Percentiles rank a stretch among this genome's conserved stretches.
These are phyloP conservation scores for Gigaspora rosea DNA, from an alignment of 192 early-diverging fungal species.

Conservation along the genomic window DNA sequence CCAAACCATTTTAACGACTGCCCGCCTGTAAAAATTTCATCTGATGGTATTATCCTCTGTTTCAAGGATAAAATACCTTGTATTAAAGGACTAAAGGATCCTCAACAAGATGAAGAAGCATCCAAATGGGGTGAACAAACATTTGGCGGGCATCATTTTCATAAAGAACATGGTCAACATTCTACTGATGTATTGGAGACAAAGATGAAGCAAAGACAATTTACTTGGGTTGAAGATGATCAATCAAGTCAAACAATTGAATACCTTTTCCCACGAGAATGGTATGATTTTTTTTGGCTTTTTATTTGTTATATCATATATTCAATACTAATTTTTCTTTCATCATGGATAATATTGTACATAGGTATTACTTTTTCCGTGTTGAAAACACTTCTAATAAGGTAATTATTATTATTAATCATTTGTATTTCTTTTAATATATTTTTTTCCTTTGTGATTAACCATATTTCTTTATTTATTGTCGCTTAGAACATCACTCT, in stretches of 20 bases:
- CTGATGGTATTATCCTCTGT: neutral
- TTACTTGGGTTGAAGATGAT: neutral
- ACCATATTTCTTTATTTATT: neutral
- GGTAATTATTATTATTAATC: neutral
- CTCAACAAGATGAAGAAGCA: neutral
- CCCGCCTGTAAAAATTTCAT: neutral
- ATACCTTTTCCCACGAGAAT: slow-evolving; percentile 4
- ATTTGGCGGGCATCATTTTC: neutral
- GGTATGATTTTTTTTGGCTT: neutral
- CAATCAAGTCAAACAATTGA: neutral
- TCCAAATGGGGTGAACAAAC: neutral
- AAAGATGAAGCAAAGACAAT: neutral
- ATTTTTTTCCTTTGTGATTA: neutral
- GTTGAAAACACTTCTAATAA: neutral
- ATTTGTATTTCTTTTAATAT: neutral
- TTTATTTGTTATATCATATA: too few relatives aligned
- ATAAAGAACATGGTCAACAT: neutral
- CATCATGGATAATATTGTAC: too few relatives aligned
- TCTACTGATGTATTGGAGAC: neutral
- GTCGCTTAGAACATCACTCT: neutral
- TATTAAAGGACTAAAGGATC: neutral
- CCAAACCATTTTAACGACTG: neutral
- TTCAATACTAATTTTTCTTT: too few relatives aligned
- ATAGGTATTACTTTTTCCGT: slow-evolving; percentile 9
- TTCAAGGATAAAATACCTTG: neutral